Conservation (phyloP, 2,329 filamentous ascomycete species). For the Aspergillus sp. region DNA sequence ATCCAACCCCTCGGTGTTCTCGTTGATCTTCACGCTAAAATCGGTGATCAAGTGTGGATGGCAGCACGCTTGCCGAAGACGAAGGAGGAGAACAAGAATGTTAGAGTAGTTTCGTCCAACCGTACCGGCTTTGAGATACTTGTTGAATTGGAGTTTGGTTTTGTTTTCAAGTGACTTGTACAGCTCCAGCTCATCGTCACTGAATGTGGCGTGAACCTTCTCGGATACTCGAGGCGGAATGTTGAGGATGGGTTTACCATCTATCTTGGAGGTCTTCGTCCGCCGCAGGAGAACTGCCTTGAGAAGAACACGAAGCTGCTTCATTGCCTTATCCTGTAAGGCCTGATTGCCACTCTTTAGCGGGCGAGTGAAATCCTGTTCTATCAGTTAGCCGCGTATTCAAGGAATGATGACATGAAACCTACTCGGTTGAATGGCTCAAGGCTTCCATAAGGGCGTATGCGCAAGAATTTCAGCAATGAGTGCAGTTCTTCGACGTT, state of each 20-base stretch:
- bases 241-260: conserved; percentile 75
- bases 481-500: conserved; percentile 77
- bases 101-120: conserved; percentile 76
- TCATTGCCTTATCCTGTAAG: conserved; percentile 61
- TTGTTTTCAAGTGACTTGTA: conserved; percentile 70
- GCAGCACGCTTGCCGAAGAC: conserved; percentile 80
- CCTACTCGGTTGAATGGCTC: conserved; percentile 63
- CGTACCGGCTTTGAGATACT: conserved; percentile 70
- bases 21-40: conserved; percentile 58
- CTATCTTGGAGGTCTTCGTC: conserved; percentile 76
- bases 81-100: conserved; percentile 77
- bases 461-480: conserved; percentile 75
- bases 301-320: conserved; percentile 72
- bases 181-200: conserved; percentile 65
- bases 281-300: conserved; percentile 82
- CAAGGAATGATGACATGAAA: conserved; percentile 14
- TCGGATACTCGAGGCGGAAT: conserved; percentile 69
- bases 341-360: conserved; percentile 49
- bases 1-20: conserved; percentile 56
- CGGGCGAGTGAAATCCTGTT: conserved; percentile 57
- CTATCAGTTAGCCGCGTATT: not conserved
- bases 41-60: conserved; percentile 75
- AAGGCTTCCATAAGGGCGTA: conserved; percentile 73
- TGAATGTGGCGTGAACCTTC: conserved; percentile 67
- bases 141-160: conserved; percentile 74